These are phyloP conservation scores for Tricholoma sp. DNA, from an alignment of 768 basidiomycete species.

Conservation along the genomic window DNA sequence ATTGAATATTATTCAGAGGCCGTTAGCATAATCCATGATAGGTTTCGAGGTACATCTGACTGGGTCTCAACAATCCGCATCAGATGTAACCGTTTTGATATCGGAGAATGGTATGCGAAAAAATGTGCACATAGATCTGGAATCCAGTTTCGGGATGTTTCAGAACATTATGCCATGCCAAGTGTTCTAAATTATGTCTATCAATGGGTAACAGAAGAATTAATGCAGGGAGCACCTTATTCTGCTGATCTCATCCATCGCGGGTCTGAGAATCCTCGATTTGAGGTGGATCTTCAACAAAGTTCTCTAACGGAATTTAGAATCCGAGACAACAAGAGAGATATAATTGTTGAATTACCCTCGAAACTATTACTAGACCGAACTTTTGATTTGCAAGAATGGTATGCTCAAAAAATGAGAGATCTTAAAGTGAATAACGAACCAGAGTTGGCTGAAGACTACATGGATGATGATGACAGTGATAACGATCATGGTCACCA, in stretches of 20 bases:
- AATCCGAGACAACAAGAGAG: neutral
- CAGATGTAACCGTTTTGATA: neutral
- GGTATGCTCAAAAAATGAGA: neutral
- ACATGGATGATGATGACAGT: neutral
- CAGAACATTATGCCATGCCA: neutral
- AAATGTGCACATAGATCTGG: neutral
- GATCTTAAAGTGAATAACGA: neutral
- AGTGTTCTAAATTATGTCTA: neutral
- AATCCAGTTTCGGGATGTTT: too few relatives aligned
- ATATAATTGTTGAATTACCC: neutral
- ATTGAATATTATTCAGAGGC: neutral
- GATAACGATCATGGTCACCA: neutral
- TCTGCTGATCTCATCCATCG: neutral
- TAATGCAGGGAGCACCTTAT: neutral
- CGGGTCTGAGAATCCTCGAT: neutral
- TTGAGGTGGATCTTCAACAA: neutral
- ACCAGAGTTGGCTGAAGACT: neutral
- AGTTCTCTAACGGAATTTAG: neutral
- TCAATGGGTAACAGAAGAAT: neutral
- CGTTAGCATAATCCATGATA: neutral
- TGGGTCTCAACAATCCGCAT: neutral
- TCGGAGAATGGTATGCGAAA: neutral
- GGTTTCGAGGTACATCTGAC: neutral
- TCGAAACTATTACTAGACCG: neutral
- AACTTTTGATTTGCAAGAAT: neutral